A percentile compares a stretch with the other conserved stretches of the same genome.
Evolutionary conservation across 805 yeast genomes (phyloP).

Genomic region (Wickerhamomyces mucosus): DNA sequence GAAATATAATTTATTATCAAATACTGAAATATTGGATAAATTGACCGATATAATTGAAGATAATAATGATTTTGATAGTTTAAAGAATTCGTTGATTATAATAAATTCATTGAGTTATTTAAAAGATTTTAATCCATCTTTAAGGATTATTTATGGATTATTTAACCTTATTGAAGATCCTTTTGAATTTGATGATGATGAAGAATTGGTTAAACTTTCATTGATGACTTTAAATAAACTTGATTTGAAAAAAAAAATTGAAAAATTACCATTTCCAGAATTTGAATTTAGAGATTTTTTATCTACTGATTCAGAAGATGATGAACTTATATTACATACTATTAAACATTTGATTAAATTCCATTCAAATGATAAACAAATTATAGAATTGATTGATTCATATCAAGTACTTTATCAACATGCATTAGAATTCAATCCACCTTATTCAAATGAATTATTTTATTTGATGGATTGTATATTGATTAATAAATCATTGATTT

Average conservation of each 20-base stretch:
- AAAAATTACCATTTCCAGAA: neutral
- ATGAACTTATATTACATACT: neutral
- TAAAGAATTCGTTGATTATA: neutral
- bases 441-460: neutral
- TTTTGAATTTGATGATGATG: neutral
- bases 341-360: neutral
- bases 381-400: neutral
- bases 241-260: neutral
- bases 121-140: neutral
- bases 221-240: neutral
- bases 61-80: neutral
- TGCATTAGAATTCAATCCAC: neutral
- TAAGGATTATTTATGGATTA: neutral
- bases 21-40: neutral
- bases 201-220: neutral
- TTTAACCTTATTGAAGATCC: neutral
- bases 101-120: neutral
- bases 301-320: neutral
- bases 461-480: neutral
- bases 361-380: neutral
- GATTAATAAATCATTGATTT: neutral
- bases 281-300: neutral
- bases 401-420: neutral
- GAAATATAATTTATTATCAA: slow-evolving; percentile 3
- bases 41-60: neutral